Conservation (phyloP, 2,329 filamentous ascomycete genomes). For the Paecilomyces dactylethromorphus region DNA sequence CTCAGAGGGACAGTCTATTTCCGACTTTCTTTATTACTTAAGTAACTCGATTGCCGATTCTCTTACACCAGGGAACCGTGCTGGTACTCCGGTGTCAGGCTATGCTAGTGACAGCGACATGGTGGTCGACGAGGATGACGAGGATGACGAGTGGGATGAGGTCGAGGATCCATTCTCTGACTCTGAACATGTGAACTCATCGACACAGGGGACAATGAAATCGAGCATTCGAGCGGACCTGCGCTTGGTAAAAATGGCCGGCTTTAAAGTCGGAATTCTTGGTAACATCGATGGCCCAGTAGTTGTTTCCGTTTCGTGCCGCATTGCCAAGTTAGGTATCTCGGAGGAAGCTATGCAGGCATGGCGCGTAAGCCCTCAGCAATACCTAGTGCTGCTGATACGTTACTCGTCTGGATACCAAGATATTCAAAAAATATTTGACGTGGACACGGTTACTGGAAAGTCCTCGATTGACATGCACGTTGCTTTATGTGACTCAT, state of each 20-base stretch:
- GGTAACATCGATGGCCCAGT: constrained; percentile 45
- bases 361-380: constrained; percentile 4
- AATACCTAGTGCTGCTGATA: constrained; percentile 64
- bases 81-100: constrained; percentile 9
- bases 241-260: constrained; percentile 52
- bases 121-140: constrained; percentile 28
- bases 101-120: constrained; percentile 21
- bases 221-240: constrained; percentile 55
- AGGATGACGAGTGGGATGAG: constrained; percentile 13
- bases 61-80: constrained; percentile 7
- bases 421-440: constrained; percentile 49
- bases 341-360: constrained; percentile 14
- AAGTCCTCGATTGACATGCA: constrained; percentile 50
- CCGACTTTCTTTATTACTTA: constrained; percentile 44
- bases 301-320: constrained; percentile 62
- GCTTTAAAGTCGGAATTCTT: constrained; percentile 63
- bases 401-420: constrained; percentile 58
- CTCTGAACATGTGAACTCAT: constrained; percentile 7
- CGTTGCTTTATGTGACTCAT: constrained; percentile 62
- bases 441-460: constrained; percentile 28
- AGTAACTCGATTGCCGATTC: constrained; percentile 29
- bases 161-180: constrained; percentile 9
- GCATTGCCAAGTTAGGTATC: constrained; percentile 48
- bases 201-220: constrained; percentile 5
- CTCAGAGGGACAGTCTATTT: constrained; percentile 37